Base-by-base conservation (phyloP, 768 basidiomycete species). In the Kwoniella europaea region DNA sequence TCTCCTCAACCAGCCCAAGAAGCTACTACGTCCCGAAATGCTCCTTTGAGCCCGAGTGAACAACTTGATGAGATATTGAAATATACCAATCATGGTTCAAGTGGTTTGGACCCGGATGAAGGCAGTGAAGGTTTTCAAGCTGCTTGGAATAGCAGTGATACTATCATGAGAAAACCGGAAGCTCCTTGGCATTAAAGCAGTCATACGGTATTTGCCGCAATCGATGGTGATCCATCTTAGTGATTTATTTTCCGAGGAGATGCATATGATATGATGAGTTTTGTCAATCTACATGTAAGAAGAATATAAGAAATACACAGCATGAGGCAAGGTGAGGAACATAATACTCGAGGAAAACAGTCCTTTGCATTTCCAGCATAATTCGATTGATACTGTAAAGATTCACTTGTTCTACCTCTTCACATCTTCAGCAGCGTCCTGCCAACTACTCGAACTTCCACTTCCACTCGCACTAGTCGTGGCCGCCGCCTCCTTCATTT, bases 401-500 rank as follows among this genome's bases (percentile, higher is more conserved):
- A 10, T 15, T 13, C 24, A 58, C 12, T 12, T n/a, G 24, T 13
- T n/a, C 42, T 61, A 61, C 42, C 59, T 61, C 7, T 61, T 61
- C 22, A 72, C 74, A 56, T 80, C 79, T 60, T 80, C 79, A 46
- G 72, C 79, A 5, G 79, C 77, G 66, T 80, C 79, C 68, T 80
- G 79, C 79, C 79, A 80, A 46, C 73, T 75, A 16, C 74, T 61
- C 58, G 76, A 75, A 56, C 73, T 67, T 9, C 63, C 72, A 57
- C 73, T 76, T 3, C 44, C 69, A 22, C 74, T 74, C 52, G 67
- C 71, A 61, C 42, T 61, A 20, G 59, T 44, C 6, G 42, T 59
- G 3, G 57, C 24, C 6, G 13, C 29, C 9, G 57, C 20, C 2
- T 62, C 68, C 68, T 65, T 60, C 50, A 54, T 53, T 41, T 69